phyloP scores from a whole-genome alignment of 257 asterid genomes.

The Eustoma russellianum region DNA sequence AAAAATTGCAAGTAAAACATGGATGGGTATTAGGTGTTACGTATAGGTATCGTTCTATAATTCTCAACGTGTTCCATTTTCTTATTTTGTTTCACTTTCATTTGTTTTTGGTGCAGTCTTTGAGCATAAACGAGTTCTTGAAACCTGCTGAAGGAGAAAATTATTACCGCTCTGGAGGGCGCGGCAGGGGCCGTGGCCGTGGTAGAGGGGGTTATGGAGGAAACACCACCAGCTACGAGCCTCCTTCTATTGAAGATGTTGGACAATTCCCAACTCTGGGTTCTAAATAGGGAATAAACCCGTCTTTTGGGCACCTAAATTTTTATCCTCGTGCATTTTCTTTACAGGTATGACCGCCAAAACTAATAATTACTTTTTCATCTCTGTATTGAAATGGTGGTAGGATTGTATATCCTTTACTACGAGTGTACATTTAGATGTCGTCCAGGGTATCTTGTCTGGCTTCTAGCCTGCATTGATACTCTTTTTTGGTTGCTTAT shows the following conservation, averaged over 20 bases:
- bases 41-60: too few species aligned
- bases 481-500: conserved; percentile 1
- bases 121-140: conserved; percentile 53
- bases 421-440: conserved; percentile 38
- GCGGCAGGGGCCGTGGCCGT: conserved; percentile 56
- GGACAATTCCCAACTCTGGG: conserved; percentile 34
- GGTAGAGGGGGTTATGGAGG: conserved; percentile 40
- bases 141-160: conserved; percentile 57
- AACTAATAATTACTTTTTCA: neutral
- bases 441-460: conserved; percentile 9
- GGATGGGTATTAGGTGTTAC: too few species aligned
- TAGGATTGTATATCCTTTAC: conserved; percentile 1
- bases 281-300: conserved; percentile 13
- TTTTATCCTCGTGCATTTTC: neutral
- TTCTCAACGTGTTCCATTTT: too few species aligned
- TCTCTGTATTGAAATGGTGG: conserved; percentile 13
- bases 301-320: conserved; percentile 3
- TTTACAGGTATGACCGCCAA: neutral
- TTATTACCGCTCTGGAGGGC: conserved; percentile 34
- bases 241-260: conserved; percentile 29
- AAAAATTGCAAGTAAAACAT: too few species aligned
- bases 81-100: too few species aligned
- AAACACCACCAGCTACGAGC: conserved; percentile 12
- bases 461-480: conserved; percentile 13
- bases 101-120: conserved; percentile 36